phyloP scores from a whole-genome alignment of 2,329 filamentous ascomycete genomes.

The Xenosphaeropsis pyriputrescens region DNA sequence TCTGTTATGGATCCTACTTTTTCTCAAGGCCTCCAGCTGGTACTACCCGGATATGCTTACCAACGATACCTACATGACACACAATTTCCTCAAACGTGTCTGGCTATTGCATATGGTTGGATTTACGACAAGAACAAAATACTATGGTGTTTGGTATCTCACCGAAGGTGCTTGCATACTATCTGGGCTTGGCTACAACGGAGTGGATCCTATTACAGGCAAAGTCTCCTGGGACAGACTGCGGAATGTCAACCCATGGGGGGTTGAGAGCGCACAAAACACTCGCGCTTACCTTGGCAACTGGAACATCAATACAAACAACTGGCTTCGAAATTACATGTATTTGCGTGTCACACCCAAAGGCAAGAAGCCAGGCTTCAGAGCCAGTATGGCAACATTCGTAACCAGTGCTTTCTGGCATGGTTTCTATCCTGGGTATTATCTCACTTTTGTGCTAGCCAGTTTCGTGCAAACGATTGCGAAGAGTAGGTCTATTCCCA shows the following conservation, averaged over 20 bases:
- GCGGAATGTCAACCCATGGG: conserved; percentile 76
- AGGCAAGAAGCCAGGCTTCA: conserved; percentile 92
- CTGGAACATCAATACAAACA: conserved; percentile 99
- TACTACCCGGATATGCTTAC: conserved; percentile 53
- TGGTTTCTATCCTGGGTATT: conserved; percentile 95
- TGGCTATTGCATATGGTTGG: conserved; percentile 75
- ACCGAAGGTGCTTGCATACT: conserved; percentile 93
- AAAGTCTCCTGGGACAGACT: conserved; percentile 82
- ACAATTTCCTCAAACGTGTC: conserved; percentile 57
- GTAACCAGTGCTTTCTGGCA: conserved; percentile 94
- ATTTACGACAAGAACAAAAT: conserved; percentile 74
- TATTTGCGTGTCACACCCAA: conserved; percentile 90
- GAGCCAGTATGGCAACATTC: conserved; percentile 88
- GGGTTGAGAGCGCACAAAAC: conserved; percentile 83
- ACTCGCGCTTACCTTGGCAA: conserved; percentile 78
- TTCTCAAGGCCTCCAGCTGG: conserved; percentile 54
- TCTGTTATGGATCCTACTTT: conserved; percentile 64
- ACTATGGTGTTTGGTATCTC: conserved; percentile 90
- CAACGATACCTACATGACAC: conserved; percentile 48
- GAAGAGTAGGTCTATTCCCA: conserved; percentile 54
- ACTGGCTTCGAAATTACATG: conserved; percentile 91
- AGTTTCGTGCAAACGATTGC: conserved; percentile 86
- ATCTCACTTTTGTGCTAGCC: conserved; percentile 76
- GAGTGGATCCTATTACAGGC: conserved; percentile 70
- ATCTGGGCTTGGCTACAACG: conserved; percentile 86